Base-by-base conservation (phyloP, 495 filamentous ascomycete genomes). In the Bryoglossum gracile region DNA sequence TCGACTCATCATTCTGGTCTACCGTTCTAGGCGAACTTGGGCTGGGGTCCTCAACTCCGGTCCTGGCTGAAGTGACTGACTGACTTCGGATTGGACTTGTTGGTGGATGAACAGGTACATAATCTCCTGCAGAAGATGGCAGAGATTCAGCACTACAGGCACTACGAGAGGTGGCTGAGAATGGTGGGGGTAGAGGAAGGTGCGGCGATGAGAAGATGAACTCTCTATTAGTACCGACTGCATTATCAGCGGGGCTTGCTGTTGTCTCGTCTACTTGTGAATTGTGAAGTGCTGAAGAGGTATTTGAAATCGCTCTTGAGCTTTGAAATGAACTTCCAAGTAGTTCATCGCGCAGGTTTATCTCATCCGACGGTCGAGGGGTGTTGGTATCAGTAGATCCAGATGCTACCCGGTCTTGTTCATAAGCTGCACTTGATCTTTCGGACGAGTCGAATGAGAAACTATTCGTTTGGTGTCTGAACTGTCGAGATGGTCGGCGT, bases 101-200 rank as follows among this genome's bases (percentile, higher is more conserved):
- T 13, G n/a, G 23, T 0, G 45, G 21, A 16, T 46, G 30, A 10
- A 24, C 13, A 14, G 46, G 46, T 19, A 32, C 14, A 9, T 61
- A 47, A 30, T 38, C 32, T 16, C 19, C 26, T 25, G 38, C 65
- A 65, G 45, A 55, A 57, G 37, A 76, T 67, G 65, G 70, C 72
- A 47, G 71, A 71, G 59, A 68, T 63, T 50, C 75, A 61, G 37
- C 71, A 68, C 62, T 72, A 64, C 64, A 80, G 67, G 63, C 68
- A 63, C 17, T 72, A 71, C 42, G 73, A 72, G 39, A 68, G 2
- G 63, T 62, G 10, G 59, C 48, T 2, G 64, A 70, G 56, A 71
- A 68, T 8, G 69, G 68, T 8, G 62, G 62, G 19, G 67, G 69
- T 0, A 70, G 60, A 9, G 63, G 45, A 32, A 68, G 59, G 28